A percentile compares a stretch with the other conserved stretches of the same genome.
These are phyloP conservation scores for Daldinia decipiens DNA, from an alignment of 495 filamentous ascomycete species.

Conservation along the genomic window DNA sequence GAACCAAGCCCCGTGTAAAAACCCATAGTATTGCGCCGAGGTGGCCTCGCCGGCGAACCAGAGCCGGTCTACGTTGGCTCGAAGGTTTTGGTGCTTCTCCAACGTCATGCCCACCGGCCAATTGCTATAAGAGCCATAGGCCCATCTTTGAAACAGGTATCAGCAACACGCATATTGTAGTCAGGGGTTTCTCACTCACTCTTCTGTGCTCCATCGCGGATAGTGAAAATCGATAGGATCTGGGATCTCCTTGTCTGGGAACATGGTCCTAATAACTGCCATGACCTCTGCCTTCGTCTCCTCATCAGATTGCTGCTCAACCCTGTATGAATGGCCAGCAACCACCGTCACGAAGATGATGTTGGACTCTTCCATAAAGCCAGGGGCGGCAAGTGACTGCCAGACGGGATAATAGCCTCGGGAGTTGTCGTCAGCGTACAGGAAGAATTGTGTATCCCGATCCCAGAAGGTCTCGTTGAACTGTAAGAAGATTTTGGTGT, in stretches of 20 bases:
- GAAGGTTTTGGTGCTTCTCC: constrained; percentile 76
- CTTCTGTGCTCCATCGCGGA: constrained; percentile 72
- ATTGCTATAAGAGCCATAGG: constrained; percentile 77
- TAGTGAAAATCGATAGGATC: constrained; percentile 76
- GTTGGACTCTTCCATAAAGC: constrained; percentile 70
- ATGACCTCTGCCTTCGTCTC: constrained; percentile 70
- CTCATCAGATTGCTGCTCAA: constrained; percentile 71
- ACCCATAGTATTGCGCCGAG: constrained; percentile 75
- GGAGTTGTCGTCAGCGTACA: constrained; percentile 71
- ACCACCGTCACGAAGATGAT: constrained; percentile 80
- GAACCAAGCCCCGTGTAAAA: constrained; percentile 70
- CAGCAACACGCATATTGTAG: background rate
- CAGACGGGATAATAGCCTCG: constrained; percentile 78
- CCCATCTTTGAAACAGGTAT: constrained; percentile 55
- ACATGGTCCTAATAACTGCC: constrained; percentile 72
- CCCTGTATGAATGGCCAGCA: constrained; percentile 65
- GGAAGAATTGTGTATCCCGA: constrained; percentile 70
- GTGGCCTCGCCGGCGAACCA: constrained; percentile 81
- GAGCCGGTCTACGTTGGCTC: constrained; percentile 71
- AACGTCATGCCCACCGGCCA: constrained; percentile 74
- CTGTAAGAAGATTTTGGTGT: constrained; percentile 82
- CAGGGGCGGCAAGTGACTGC: constrained; percentile 69
- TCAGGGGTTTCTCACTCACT: constrained; percentile 36
- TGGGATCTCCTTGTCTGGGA: constrained; percentile 66
- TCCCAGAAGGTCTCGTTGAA: constrained; percentile 80